Evolutionary conservation across 1,284 basidiomycete genomes (phyloP).

Genomic region (Coniophora puteana): DNA sequence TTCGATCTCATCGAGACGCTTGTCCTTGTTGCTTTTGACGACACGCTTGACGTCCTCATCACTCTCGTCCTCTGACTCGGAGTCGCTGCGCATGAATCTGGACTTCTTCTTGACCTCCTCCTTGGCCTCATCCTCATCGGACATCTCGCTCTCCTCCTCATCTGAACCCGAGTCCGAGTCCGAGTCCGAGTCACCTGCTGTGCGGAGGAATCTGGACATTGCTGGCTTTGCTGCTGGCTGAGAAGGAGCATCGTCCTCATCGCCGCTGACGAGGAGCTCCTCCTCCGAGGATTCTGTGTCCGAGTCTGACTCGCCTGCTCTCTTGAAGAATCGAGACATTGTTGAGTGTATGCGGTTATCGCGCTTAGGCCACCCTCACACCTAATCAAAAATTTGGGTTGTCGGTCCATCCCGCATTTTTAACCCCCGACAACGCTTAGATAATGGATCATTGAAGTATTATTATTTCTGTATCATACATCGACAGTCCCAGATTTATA

Average conservation of each 20-base stretch:
- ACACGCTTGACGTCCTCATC: conserved; percentile 71
- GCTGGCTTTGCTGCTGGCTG: conserved; percentile 50
- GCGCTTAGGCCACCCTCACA: not conserved
- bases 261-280: conserved; percentile 76
- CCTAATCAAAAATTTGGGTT: conserved; percentile 1
- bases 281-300: conserved; percentile 78
- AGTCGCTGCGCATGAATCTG: conserved; percentile 46
- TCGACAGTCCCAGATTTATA: too few relatives aligned
- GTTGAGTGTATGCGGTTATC: conserved; percentile 7
- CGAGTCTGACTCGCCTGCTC: conserved; percentile 77
- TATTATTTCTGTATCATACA: not conserved
- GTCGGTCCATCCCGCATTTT: not conserved
- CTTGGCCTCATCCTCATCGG: conserved; percentile 39
- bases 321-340: conserved; percentile 89
- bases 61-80: conserved; percentile 62
- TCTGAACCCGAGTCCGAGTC: conserved; percentile 46
- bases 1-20: conserved; percentile 87
- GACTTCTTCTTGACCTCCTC: conserved; percentile 49
- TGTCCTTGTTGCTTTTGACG: conserved; percentile 85
- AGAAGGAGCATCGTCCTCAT: conserved; percentile 52
- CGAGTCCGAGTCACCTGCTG: conserved; percentile 42
- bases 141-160: conserved; percentile 32
- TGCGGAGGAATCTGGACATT: conserved; percentile 74
- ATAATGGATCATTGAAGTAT: not conserved
- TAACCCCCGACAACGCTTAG: not conserved